phyloP scores from a whole-genome alignment of 306 rosid genomes.

The Medicago lupulina region DNA sequence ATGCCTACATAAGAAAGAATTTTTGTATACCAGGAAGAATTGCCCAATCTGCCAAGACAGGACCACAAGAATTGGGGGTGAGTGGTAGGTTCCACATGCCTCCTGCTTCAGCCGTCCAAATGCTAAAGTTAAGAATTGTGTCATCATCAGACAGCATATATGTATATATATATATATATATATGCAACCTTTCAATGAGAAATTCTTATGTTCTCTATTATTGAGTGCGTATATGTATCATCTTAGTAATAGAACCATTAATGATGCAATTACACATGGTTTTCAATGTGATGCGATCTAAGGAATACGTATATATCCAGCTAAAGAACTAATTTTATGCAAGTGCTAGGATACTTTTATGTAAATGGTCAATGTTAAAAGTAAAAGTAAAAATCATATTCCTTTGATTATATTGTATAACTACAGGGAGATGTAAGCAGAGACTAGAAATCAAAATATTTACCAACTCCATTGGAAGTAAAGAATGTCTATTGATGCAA shows the following conservation, averaged over 20 bases:
- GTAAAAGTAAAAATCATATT: background rate
- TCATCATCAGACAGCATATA: conserved; percentile 20
- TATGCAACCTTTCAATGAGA: background rate
- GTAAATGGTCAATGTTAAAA: background rate
- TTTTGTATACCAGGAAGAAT: background rate
- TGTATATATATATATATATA: background rate
- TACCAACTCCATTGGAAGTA: background rate
- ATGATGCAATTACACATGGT: background rate
- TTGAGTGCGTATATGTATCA: background rate
- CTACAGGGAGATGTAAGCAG: background rate
- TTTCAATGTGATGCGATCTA: background rate
- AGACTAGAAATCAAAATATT: background rate
- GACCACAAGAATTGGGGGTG: conserved; percentile 17
- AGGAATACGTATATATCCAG: background rate
- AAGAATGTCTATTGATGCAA: background rate
- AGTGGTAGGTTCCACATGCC: conserved; percentile 20
- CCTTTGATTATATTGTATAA: background rate
- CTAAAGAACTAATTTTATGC: background rate
- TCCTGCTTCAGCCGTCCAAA: conserved; percentile 5
- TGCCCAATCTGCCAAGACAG: background rate
- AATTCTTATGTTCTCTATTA: conserved; percentile 7
- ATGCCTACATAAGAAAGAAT: conserved; percentile 8
- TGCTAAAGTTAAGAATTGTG: conserved; percentile 10
- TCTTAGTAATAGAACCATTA: background rate
- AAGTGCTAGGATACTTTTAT: background rate